Evolutionary conservation across 768 basidiomycete genomes (phyloP), one percentile per base, ranked within the genome.

Genomic region (Coprinopsis marcescibilis): DNA sequence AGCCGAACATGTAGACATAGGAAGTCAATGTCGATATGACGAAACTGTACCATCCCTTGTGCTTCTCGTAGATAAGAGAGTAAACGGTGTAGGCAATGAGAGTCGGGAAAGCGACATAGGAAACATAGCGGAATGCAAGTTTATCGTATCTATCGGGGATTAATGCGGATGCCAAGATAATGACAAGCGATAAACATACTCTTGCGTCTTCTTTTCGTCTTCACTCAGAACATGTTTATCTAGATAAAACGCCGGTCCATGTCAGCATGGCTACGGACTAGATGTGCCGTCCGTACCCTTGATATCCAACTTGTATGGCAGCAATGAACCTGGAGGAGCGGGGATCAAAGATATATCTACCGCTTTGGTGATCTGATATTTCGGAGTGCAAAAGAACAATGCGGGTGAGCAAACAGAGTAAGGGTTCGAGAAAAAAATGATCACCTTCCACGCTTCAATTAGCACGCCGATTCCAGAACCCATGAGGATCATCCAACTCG

Each of bases 141-240:
- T 79, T 80, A 71, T 98, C 95, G 57, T 86, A 91, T 69, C 89
- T 90, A 52, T 36, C 45, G 50, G 43, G 43, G 20, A 42, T 47
- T 30, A 52, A 40, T 52, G 38, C 46, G 32, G 52, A 51, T 34
- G 49, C 29, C 24, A 14, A 12, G 33, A 10, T 30, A 24, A 44
- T 25, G 24, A 24, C 47, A 30, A 39, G 27, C 40, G 29, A 26
- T 13, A 42, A 19, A 65, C 81, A 61, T 69, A 96, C 83, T 97
- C 92, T 63, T 97, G 93, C 8, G 95, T 97, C 67, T 87, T 94
- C 73, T 88, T 93, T 69, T 99, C 96, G 59, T 97, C 94, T 58
- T 96, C 94, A 53, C 76, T 88, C n/a, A 97, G 75, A 43, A 93
- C 84, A 60, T 98, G 93, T 65, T 97, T 98, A 71, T 98, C 96